Base-by-base conservation (phyloP, 345 rosid species). In the Populus simonii region DNA sequence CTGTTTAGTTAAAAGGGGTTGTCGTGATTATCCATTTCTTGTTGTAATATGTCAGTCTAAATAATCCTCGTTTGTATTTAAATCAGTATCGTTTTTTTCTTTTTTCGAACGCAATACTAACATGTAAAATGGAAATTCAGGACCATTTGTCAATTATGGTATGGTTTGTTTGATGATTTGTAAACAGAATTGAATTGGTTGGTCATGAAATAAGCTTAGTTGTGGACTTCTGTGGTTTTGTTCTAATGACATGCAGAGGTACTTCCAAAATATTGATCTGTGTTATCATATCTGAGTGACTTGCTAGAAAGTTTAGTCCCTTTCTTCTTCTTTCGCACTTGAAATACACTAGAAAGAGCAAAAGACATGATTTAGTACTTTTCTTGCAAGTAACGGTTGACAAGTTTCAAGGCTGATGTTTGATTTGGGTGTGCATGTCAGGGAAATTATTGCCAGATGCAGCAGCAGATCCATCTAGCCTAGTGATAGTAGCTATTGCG, bases 391-490 rank as follows among this genome's bases (percentile, higher is more conserved):
- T 18, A 39, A 59, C 29, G n/a, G 65, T 23, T 59, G 12, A 23
- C 27, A 59, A 23, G 29, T 59, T 59, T 59, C 9, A 59, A n/a
- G 65, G 29, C n/a, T 59, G 29, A 59, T 10, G 65, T 23, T 59
- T 59, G 65, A 23, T n/a, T n/a, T 10, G 12, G 65, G 65, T 4
- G 23, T 10, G 6, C 0, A 45, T 71, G 47, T 15, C 87, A 93
- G 97, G 92, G 87, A 95, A 92, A 81, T 75, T 91, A 88, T 84
- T 81, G 89, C 87, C 87, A 7, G 90, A 87, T 2, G 85, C 83
- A 22, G 92, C 77, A 10, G 79, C 84, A 6, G 92, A 87, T 76
- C 91, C 92, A 16, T 85, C 94, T 3, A 81, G 88, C 74, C 85
- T 92, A 47, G 81, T 88, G 80, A 71, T 74, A 5, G 90, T 89